These are phyloP conservation scores for Cytospora piceicola DNA, from an alignment of 2,329 filamentous ascomycete genomes.

Conservation along the genomic window DNA sequence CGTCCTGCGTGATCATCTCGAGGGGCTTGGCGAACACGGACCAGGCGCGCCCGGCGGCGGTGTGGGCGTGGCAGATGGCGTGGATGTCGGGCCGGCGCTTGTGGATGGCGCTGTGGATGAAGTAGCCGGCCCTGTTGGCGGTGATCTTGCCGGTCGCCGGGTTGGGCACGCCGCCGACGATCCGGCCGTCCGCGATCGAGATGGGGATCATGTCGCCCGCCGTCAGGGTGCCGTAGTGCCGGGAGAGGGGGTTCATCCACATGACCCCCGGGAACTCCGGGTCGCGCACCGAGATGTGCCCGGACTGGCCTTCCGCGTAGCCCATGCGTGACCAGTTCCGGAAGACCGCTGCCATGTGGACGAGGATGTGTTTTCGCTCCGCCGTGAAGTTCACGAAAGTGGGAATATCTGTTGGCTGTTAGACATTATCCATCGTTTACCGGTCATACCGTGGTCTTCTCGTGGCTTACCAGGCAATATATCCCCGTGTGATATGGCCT, in stretches of 20 bases:
- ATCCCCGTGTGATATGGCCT: conserved; percentile 39
- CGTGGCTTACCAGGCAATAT: conserved; percentile 34
- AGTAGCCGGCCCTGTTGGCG: conserved; percentile 69
- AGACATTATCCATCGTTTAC: background rate
- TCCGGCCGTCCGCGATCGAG: conserved; percentile 58
- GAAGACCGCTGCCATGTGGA: conserved; percentile 71
- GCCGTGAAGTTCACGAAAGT: conserved; percentile 44
- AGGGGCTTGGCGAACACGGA: conserved; percentile 65
- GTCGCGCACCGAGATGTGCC: conserved; percentile 69
- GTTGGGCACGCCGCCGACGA: conserved; percentile 65
- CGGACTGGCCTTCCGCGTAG: conserved; percentile 66
- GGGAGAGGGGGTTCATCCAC: conserved; percentile 72
- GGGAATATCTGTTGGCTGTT: conserved; percentile 45
- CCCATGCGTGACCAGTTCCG: conserved; percentile 66
- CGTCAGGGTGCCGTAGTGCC: conserved; percentile 68
- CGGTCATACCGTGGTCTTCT: background rate
- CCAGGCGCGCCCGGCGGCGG: conserved; percentile 69
- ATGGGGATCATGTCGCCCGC: conserved; percentile 71
- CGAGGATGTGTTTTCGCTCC: conserved; percentile 65
- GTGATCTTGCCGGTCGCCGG: conserved; percentile 45
- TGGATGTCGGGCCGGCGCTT: conserved; percentile 67
- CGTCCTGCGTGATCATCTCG: conserved; percentile 73
- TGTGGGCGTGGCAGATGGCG: conserved; percentile 72
- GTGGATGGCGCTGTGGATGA: conserved; percentile 71
- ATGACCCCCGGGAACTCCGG: conserved; percentile 64